Evolutionary conservation across 805 yeast species (phyloP).

Genomic region (Zygotorulaspora danielsina): DNA sequence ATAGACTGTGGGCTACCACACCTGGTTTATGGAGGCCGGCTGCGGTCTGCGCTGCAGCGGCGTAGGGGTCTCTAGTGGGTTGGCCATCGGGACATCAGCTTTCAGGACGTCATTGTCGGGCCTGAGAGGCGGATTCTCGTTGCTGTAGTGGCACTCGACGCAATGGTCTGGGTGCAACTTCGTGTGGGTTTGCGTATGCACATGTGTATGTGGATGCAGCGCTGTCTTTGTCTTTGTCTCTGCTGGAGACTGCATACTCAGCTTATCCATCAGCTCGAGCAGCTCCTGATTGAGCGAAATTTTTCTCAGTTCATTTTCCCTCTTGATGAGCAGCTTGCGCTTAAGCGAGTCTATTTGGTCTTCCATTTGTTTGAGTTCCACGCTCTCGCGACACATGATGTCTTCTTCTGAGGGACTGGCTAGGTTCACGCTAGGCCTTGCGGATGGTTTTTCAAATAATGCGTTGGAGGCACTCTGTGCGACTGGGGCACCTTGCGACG

Average conservation of each 20-base stretch:
- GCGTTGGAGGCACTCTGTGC: conserved; percentile 6
- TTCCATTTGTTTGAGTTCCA: conserved; percentile 35
- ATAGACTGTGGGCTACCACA: too few species aligned
- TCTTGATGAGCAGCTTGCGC: conserved; percentile 33
- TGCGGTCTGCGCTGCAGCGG: conserved; percentile 7
- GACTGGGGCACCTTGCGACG: conserved; percentile 4
- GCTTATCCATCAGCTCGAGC: conserved; percentile 25
- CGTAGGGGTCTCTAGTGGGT: conserved; percentile 25
- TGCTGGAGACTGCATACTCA: conserved; percentile 15
- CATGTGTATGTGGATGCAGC: conserved; percentile 1
- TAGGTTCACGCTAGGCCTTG: neutral
- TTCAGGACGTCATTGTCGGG: neutral
- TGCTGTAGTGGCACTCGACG: conserved; percentile 12
- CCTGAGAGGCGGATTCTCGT: neutral
- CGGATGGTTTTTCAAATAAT: neutral
- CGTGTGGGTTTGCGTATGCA: conserved; percentile 1
- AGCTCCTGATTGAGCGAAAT: conserved; percentile 33
- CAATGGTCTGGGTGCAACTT: conserved; percentile 3
- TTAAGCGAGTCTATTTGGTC: conserved; percentile 34
- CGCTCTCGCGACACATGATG: conserved; percentile 34
- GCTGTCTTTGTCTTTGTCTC: conserved; percentile 3
- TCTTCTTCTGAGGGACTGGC: conserved; percentile 32
- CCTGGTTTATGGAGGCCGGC: neutral
- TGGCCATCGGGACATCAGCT: conserved; percentile 15
- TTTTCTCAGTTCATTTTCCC: conserved; percentile 37